phyloP scores from a whole-genome alignment of 148 eudicot genomes.

The Vaccinium corymbosum region DNA sequence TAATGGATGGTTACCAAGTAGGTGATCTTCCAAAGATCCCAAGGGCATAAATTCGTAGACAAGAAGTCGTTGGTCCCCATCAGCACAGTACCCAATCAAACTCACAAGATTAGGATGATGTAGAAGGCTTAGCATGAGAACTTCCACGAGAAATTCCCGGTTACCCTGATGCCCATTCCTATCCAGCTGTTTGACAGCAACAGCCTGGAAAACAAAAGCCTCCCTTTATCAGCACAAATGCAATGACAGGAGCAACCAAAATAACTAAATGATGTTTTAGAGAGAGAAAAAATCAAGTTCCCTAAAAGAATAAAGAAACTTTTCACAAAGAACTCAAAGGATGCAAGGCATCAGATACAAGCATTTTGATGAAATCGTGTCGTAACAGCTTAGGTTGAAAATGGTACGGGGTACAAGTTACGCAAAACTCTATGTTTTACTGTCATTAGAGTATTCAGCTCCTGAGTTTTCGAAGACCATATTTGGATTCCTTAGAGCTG shows the following conservation, averaged over 20 bases:
- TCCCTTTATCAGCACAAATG: not conserved
- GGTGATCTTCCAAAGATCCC: constrained; percentile 95
- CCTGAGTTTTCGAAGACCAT: not conserved
- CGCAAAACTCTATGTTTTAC: not conserved
- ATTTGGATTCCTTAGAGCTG: not conserved
- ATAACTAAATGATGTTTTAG: not conserved
- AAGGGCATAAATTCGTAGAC: constrained; percentile 94
- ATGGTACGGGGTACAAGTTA: not conserved
- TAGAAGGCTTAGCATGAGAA: constrained; percentile 94
- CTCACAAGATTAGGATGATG: constrained; percentile 79
- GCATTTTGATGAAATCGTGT: not conserved
- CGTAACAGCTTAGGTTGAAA: not conserved
- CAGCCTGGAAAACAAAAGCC: constrained; percentile 43
- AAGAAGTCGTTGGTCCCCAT: constrained; percentile 93
- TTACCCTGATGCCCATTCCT: constrained; percentile 96
- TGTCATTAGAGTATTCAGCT: not conserved
- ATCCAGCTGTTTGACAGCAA: constrained; percentile 92
- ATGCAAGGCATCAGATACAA: not conserved
- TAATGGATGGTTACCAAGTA: constrained; percentile 53
- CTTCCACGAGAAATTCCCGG: constrained; percentile 91
- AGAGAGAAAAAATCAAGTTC: not conserved
- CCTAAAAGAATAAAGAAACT: not conserved
- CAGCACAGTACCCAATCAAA: constrained; percentile 89
- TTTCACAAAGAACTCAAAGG: not conserved
- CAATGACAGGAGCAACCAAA: not conserved